These are phyloP conservation scores for Globisporangium ultimum DNA, from an alignment of 352 stramenopile species.

Conservation along the genomic window DNA sequence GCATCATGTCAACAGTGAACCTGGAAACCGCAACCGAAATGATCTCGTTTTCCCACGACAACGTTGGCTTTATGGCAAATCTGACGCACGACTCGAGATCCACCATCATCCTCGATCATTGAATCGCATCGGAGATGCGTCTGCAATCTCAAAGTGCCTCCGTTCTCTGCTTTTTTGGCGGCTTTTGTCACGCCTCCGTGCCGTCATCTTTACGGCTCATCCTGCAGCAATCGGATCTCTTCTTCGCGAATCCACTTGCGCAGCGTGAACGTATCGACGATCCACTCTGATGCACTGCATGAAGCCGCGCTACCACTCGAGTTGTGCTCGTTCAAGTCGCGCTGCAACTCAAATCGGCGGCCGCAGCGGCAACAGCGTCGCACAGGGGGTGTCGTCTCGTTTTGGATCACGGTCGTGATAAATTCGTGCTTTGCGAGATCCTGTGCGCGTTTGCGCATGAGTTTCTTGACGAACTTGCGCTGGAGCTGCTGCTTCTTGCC, in stretches of 20 bases:
- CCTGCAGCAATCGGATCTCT: slow-evolving; percentile 35
- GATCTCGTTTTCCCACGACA: too few relatives aligned
- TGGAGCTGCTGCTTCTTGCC: slow-evolving; percentile 42
- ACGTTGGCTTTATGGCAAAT: too few relatives aligned
- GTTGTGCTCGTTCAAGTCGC: slow-evolving; percentile 34
- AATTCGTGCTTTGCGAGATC: slow-evolving; percentile 25
- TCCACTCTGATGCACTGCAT: slow-evolving; percentile 15
- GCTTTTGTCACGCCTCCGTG: neutral
- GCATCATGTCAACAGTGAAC: too few relatives aligned
- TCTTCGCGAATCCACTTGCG: slow-evolving; percentile 42
- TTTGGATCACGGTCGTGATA: slow-evolving; percentile 13
- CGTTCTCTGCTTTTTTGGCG: neutral
- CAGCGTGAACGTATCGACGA: slow-evolving; percentile 38
- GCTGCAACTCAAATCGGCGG: slow-evolving; percentile 28
- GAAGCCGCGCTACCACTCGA: slow-evolving; percentile 2
- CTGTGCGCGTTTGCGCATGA: slow-evolving; percentile 28
- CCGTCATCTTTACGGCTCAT: slow-evolving; percentile 2
- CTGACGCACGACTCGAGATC: too few relatives aligned
- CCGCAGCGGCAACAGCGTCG: slow-evolving; percentile 26
- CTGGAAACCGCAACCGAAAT: too few relatives aligned
- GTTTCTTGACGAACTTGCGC: slow-evolving; percentile 50
- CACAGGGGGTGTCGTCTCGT: slow-evolving; percentile 5
- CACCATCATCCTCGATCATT: too few relatives aligned
- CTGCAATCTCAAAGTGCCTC: too few relatives aligned
- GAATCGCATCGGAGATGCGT: too few relatives aligned